Base-by-base conservation (phyloP, 108 stramenopile genomes). In the Cyclotella atomus region DNA sequence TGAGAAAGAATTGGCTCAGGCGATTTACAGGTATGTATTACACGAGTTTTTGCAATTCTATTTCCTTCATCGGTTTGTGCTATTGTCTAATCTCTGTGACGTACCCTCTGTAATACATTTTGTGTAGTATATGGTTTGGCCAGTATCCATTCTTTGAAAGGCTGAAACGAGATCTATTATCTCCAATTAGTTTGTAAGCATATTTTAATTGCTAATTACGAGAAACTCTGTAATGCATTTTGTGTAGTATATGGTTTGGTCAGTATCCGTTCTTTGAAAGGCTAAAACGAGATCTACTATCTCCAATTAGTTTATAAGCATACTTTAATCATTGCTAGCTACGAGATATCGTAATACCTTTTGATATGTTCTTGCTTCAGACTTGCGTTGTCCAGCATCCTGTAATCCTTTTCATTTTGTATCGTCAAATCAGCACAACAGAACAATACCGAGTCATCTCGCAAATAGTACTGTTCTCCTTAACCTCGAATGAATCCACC, bases 401-500 rank as follows among this genome's bases (percentile, higher is more conserved):
- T n/a, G n/a, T n/a, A n/a, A n/a, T n/a, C n/a, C n/a, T n/a, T n/a
- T n/a, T n/a, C n/a, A n/a, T n/a, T n/a, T n/a, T n/a, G n/a, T n/a
- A 17, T 17, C 16, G 17, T 17, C 16, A 17, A 20, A n/a, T n/a
- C n/a, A n/a, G n/a, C n/a, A n/a, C n/a, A n/a, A n/a, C n/a, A n/a
- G n/a, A n/a, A n/a, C n/a, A 21, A 52, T 52, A 17, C 50, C 17
- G 20, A 52, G n/a, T 52, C 21, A n/a, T n/a, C n/a, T n/a, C n/a
- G n/a, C n/a, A n/a, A n/a, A n/a, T n/a, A n/a, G n/a, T n/a, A n/a
- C n/a, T n/a, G n/a, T n/a, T n/a, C n/a, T n/a, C n/a, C n/a, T n/a
- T 50, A 79, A 35, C 91, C 88, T 4, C 91, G 77, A 17, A 76
- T 63, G 50, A 92, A 92, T 23, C 91, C 88, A 17, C 88, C 88